Evolutionary conservation across 2,329 filamentous ascomycete species (phyloP), one percentile per base, ranked within the genome.

Genomic region (Elsinoe perseae): DNA sequence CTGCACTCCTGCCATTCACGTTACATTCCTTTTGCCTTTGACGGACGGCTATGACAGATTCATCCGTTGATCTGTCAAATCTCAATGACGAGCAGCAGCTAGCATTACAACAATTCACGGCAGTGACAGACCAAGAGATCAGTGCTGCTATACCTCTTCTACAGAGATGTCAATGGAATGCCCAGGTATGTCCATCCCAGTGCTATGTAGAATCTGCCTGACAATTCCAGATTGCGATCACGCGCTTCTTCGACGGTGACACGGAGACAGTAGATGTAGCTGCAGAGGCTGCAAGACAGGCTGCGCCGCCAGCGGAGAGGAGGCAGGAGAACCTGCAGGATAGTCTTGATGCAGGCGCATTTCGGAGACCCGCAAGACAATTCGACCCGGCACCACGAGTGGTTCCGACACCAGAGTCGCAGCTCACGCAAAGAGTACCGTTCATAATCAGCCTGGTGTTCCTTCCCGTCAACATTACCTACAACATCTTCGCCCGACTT

Each of bases 181-280:
- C 95, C 0, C 87, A 92, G 77, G 88, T 90, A 71, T 34, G 38
- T 23, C 18, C 9, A 20, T 8, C 7, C 50, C 40, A 25, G n/a
- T 27, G 5, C 9, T 50, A 3, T 43, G 50, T 56, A 23, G 18
- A n/a, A 16, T 55, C 56, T 20, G 16, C 57, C 62, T 64, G 58
- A 69, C 57, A 42, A 54, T 56, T 38, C 23, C 68, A 96, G 85
- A 95, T 97, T 65, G 92, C 93, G 57, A 92, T 98, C 61, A 83
- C 93, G 62, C 95, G 95, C 68, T 97, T 97, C 80, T 98, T 96
- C 69, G 93, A 98, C 66, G 93, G 93, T 63, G 93, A 97, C 73
- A 86, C 86, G 2, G 93, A 97, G 71, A 86, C 85, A 3, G 81
- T 89, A 50, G 89, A 95, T 68, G 86, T 83, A 10, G 75, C 92